Percentiles rank a stretch among this genome's conserved stretches.
Evolutionary conservation across 306 rosid genomes (phyloP).

Genomic region (Dalbergia cultrata): DNA sequence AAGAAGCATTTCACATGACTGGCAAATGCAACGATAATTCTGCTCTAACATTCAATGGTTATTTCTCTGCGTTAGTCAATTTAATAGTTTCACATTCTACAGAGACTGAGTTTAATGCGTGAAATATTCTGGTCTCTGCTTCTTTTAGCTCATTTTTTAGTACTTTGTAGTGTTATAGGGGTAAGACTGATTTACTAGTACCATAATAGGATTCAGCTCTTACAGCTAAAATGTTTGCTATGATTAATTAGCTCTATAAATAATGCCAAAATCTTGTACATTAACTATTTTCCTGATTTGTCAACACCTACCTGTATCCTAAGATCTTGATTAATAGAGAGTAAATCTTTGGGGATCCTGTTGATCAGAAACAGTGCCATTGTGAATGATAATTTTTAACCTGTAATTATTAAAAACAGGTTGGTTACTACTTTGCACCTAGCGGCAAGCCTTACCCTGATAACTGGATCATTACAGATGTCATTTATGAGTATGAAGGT

Average conservation of each 20-base stretch:
- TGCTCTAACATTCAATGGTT: constrained; percentile 9
- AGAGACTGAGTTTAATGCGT: constrained; percentile 9
- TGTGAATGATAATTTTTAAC: constrained; percentile 56
- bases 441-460: constrained; percentile 99
- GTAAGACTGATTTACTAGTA: constrained; percentile 11
- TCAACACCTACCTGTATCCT: constrained; percentile 45
- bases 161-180: constrained; percentile 37
- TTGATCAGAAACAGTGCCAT: constrained; percentile 47
- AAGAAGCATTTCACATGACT: constrained; percentile 27
- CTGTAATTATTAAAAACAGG: constrained; percentile 74
- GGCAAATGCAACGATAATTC: constrained; percentile 14
- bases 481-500: constrained; percentile 87
- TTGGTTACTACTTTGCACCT: constrained; percentile 99
- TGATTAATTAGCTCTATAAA: constrained; percentile 30
- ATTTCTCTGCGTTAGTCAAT: constrained; percentile 15
- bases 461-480: constrained; percentile 96
- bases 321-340: constrained; percentile 44
- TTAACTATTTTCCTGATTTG: constrained; percentile 18
- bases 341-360: constrained; percentile 48
- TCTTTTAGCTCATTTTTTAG: constrained; percentile 37
- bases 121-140: constrained; percentile 25
- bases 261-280: constrained; percentile 22
- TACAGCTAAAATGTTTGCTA: constrained; percentile 19
- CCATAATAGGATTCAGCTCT: constrained; percentile 26
- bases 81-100: constrained; percentile 24